Evolutionary conservation across 192 early-diverging fungal genomes (phyloP).

Genomic region (Coemansia sp.): DNA sequence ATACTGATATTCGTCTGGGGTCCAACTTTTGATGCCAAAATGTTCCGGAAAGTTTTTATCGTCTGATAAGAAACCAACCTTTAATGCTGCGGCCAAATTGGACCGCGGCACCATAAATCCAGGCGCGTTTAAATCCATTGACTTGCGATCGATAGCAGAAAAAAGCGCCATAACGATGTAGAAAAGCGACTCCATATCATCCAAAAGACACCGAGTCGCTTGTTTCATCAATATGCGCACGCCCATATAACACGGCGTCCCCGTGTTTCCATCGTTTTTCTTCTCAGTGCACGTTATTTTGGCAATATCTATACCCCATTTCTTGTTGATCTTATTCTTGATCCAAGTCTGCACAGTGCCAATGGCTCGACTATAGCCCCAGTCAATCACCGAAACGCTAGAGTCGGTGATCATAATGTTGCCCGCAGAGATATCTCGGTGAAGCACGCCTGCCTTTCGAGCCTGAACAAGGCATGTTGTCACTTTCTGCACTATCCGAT

Average conservation of each 20-base stretch:
- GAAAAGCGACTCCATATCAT: constrained; percentile 15
- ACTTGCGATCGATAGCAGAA: not conserved
- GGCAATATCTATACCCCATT: not conserved
- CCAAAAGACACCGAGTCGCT: not conserved
- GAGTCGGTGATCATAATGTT: constrained; percentile 11
- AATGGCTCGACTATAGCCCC: constrained; percentile 8
- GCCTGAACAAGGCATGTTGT: constrained; percentile 5
- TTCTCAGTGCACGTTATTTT: not conserved
- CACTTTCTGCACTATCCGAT: no score
- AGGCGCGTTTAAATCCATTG: not conserved
- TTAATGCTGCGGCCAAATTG: not conserved
- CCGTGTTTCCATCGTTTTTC: not conserved
- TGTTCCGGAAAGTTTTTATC: not conserved
- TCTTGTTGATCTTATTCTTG: not conserved
- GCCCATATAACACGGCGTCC: constrained; percentile 3
- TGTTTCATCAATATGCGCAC: constrained; percentile 2
- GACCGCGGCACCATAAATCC: not conserved
- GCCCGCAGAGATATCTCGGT: constrained; percentile 21
- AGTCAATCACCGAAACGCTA: constrained; percentile 2
- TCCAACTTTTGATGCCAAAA: not conserved
- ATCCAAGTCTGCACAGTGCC: not conserved
- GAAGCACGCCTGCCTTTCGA: constrained; percentile 5
- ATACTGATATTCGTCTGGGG: no score
- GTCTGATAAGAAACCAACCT: not conserved
- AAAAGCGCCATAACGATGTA: constrained; percentile 2